Base-by-base conservation (phyloP, 176 grass and related monocot genomes). In the Triticum urartu region DNA sequence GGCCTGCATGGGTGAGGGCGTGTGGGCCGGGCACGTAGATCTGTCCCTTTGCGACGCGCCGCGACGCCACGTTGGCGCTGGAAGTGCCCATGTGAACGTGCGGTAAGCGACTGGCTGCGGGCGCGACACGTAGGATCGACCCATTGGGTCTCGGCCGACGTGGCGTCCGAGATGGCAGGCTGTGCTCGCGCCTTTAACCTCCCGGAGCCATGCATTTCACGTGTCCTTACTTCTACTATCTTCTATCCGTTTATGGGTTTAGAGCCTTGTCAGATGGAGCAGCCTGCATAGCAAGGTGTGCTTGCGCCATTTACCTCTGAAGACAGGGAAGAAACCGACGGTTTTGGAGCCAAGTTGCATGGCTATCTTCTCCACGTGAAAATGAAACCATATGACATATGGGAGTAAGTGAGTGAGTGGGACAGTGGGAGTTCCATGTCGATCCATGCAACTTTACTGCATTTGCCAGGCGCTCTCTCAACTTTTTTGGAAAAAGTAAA, bases 31-130 rank as follows among this genome's bases (percentile, higher is more conserved):
- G 60, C 18, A 59, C 60, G 20, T 63, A 78, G 67, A 90, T 92
- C 85, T 93, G 88, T 87, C 75, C 63, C 79, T 75, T 89, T 85
- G 69, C 42, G 54, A 34, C 12, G 33, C 21, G 66, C 72, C 14
- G 67, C 69, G 80, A 88, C 11, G 69, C 64, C 6, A 73, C 17
- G 45, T 54, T 2, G 72, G 21, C 64, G 13, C 30, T 1, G 14
- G 22, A 70, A 42, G 15, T 30, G 45, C 86, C 91, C 94, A 95
- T 83, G 94, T 95, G 94, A 87, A 48, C 70, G 83, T 75, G 89
- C 74, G 76, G 39, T 11, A 12, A 21, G 64, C 39, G 62, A 86
- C 22, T 88, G 72, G 86, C 11, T 85, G 35, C 1, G 9, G 13
- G 0, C 3, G 24, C 8, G 86, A 72, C 94, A 93, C 88, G 13